Evolutionary conservation across 352 stramenopile species (phyloP), one percentile per base, ranked within the genome.

Genomic region (Pseudoperonospora humuli): DNA sequence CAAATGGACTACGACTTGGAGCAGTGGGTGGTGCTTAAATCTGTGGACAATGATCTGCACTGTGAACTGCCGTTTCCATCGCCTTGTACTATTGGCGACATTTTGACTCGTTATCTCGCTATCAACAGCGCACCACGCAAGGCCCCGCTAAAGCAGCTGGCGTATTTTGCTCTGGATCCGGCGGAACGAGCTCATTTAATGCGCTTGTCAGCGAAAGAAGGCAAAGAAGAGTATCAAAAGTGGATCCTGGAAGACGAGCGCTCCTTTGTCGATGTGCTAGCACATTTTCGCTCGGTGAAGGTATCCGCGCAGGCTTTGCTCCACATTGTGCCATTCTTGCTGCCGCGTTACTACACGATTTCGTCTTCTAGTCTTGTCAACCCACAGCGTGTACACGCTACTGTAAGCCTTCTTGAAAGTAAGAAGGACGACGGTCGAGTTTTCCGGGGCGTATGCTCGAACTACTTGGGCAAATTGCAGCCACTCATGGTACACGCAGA

Each of bases 281-380:
- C 75, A 33, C 67, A 83, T 40, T 95, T 89, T 45, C 28, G 34
- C 11, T 89, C 78, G 1, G 44, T 95, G 13, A 54, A 72, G 15
- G 17, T 90, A 6, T 65, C 77, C 3, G 45, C 90, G 11, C 56
- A 72, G 27, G 92, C 96, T 35, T 64, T 99, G n/a, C 66, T 91
- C 21, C 69, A 96, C 41, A 50, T 98, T 15, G 84, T 96, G 36
- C 96, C 95, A 14, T 87, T 86, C 50, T 60, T 98, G 15, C 70
- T 95, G 56, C 93, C 96, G 13, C 85, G 96, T 6, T 97, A 97
- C 61, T 99, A 98, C 68, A 98, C 96, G 8, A 99, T 99, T 54
- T 95, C 92, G 23, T 98, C 95, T 3, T 98, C 88, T 8, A 90
- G 86, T 31, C 68, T 81, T 27, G 79, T 96, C 2, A 84, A 96